phyloP scores from a whole-genome alignment of 2,329 filamentous ascomycete species.

The Exophiala sp. region DNA sequence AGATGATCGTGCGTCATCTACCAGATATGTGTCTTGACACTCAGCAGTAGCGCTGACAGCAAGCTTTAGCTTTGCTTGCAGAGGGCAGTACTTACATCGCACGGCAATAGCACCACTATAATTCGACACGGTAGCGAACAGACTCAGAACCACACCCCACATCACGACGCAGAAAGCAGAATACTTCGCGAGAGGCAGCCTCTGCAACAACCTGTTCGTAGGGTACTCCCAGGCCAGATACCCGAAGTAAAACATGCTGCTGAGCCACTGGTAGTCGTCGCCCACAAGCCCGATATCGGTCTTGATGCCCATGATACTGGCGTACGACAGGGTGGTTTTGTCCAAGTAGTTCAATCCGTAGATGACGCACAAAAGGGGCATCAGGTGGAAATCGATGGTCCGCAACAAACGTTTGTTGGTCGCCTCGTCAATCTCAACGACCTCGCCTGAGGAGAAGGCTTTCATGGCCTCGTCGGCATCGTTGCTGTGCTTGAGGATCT shows the following conservation, averaged over 20 bases:
- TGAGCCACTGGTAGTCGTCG: constrained; percentile 52
- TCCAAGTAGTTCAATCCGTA: constrained; percentile 56
- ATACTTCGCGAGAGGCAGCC: constrained; percentile 64
- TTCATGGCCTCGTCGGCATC: constrained; percentile 62
- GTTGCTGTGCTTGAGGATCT: constrained; percentile 50
- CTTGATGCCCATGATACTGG: constrained; percentile 53
- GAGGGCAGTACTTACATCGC: constrained; percentile 35
- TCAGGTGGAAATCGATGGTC: constrained; percentile 60
- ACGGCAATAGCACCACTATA: constrained; percentile 62
- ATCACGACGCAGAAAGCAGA: constrained; percentile 61
- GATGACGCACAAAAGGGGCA: constrained; percentile 58
- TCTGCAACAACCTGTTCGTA: constrained; percentile 62
- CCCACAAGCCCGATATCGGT: constrained; percentile 43
- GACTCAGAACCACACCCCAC: constrained; percentile 60
- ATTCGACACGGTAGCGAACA: constrained; percentile 60
- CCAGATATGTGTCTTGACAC: too few relatives aligned
- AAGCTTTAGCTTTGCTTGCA: too few relatives aligned
- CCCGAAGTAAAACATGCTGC: constrained; percentile 35
- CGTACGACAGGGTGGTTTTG: constrained; percentile 52
- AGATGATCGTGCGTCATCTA: too few relatives aligned
- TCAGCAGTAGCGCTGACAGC: too few relatives aligned
- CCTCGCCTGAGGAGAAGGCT: constrained; percentile 51
- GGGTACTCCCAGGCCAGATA: constrained; percentile 62
- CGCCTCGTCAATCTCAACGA: constrained; percentile 53
- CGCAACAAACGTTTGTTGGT: constrained; percentile 58